Conservation (phyloP, 768 basidiomycete species). For the Termitomyces sp. region DNA sequence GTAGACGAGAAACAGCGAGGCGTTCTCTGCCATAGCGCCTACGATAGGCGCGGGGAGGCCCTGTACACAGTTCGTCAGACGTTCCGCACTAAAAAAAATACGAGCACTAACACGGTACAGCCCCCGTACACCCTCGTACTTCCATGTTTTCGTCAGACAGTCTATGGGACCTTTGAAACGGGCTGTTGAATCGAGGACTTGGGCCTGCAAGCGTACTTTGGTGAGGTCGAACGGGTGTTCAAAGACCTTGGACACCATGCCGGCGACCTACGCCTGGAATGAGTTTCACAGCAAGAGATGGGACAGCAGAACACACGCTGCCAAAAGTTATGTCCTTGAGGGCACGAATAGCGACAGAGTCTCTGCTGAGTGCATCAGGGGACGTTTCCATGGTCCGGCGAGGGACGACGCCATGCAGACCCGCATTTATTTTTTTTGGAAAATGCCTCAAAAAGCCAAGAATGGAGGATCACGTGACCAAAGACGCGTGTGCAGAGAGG, state of each 20-base stretch:
- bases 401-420: background rate
- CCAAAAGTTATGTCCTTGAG: constrained; percentile 19
- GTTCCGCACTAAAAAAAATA: background rate
- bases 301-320: constrained; percentile 11
- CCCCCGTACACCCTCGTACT: constrained; percentile 76
- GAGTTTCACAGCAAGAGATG: background rate
- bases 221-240: constrained; percentile 96
- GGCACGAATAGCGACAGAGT: constrained; percentile 13
- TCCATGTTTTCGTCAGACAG: constrained; percentile 78
- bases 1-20: constrained; percentile 82
- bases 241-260: constrained; percentile 77
- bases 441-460: too few species aligned
- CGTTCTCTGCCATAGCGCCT: constrained; percentile 92
- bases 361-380: constrained; percentile 16
- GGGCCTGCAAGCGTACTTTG: constrained; percentile 91
- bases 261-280: constrained; percentile 52
- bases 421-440: too few species aligned
- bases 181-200: constrained; percentile 50
- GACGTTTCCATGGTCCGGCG: constrained; percentile 17
- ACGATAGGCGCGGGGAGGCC: constrained; percentile 88
- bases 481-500: too few species aligned
- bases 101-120: constrained; percentile 70
- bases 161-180: constrained; percentile 85
- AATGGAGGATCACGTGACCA: too few species aligned
- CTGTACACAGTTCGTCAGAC: constrained; percentile 34